Base-by-base conservation (phyloP, 257 asterid species). In the Plantago ovata region DNA sequence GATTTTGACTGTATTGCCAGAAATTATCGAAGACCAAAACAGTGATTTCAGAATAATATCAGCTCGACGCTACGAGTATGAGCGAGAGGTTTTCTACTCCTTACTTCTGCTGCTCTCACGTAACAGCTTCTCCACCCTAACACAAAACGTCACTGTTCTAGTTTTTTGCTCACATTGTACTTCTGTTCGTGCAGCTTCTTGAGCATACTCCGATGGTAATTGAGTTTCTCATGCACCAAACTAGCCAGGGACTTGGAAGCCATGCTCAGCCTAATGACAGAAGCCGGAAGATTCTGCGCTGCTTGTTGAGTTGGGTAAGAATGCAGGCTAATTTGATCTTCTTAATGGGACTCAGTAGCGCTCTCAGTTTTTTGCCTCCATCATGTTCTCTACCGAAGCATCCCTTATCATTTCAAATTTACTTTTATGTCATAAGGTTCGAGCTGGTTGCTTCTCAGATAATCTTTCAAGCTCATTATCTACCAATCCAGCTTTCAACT, bases 281-380 rank as follows among this genome's bases (percentile, higher is more conserved):
- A 64, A 79, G 72, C 72, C 82, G 79, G 58, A 88, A 88, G 80
- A 77, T 83, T 68, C 64, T 89, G 70, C 95, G 97, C 15, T 89
- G 97, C 83, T 74, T 89, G 79, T 69, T 86, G 59, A 89, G 97
- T 75, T 89, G 97, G 97, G 97, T 89, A 69, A 83, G 94, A 58
- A 59, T 4, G 53, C 56, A 64, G 44, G 55, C 20, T 1, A 13
- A 21, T 21, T 53, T 53, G 21, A 15, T 38, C 42, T 53, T 61
- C 60, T 38, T 67, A 19, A 2, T 24, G 7, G 16, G 10, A n/a
- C n/a, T 50, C 13, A 12, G 10, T 10, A 49, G 14, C 14, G 10
- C 13, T 50, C 7, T 50, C 1, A 1, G 62, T 38, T 62, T 57
- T 42, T 54, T 45, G 20, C 42, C 53, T 48, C 56, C 23, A 24